phyloP scores from a whole-genome alignment of 2,329 filamentous ascomycete genomes.

The Aspergillus quadricinctus region DNA sequence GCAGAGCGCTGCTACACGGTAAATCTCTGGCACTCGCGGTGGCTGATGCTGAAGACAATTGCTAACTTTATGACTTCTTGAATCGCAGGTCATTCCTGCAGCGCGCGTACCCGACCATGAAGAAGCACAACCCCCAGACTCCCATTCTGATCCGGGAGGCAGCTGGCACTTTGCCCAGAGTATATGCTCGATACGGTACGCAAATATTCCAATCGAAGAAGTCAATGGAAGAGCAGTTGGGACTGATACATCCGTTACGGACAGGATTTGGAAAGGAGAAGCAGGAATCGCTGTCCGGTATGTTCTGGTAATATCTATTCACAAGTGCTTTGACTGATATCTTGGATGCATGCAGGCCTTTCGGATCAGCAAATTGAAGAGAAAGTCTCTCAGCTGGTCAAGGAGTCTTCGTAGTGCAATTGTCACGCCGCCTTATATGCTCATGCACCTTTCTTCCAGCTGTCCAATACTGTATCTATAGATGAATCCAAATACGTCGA shows the following conservation, averaged over 20 bases:
- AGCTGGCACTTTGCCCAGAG: constrained; percentile 72
- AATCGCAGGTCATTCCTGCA: constrained; percentile 73
- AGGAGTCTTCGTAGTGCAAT: constrained; percentile 39
- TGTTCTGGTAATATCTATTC: constrained; percentile 11
- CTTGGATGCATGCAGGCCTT: constrained; percentile 46
- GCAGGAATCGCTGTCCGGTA: constrained; percentile 59
- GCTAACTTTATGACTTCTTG: background rate
- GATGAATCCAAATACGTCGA: constrained; percentile 29
- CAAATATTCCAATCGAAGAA: background rate
- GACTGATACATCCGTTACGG: constrained; percentile 12
- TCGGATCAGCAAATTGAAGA: constrained; percentile 68
- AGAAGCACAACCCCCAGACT: constrained; percentile 93
- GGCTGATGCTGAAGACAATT: background rate
- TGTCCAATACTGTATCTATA: constrained; percentile 35
- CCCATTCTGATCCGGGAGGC: constrained; percentile 96
- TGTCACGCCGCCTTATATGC: constrained; percentile 18
- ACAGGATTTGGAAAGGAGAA: constrained; percentile 65
- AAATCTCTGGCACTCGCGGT: constrained; percentile 29
- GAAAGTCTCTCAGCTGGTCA: constrained; percentile 60
- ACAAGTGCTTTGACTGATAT: constrained; percentile 10
- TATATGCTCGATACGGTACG: constrained; percentile 91
- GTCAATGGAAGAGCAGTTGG: background rate
- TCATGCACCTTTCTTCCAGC: constrained; percentile 21
- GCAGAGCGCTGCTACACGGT: constrained; percentile 86
- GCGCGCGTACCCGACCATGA: constrained; percentile 94